Base-by-base conservation (phyloP, 257 asterid genomes). In the Solanum ossicruentum region DNA sequence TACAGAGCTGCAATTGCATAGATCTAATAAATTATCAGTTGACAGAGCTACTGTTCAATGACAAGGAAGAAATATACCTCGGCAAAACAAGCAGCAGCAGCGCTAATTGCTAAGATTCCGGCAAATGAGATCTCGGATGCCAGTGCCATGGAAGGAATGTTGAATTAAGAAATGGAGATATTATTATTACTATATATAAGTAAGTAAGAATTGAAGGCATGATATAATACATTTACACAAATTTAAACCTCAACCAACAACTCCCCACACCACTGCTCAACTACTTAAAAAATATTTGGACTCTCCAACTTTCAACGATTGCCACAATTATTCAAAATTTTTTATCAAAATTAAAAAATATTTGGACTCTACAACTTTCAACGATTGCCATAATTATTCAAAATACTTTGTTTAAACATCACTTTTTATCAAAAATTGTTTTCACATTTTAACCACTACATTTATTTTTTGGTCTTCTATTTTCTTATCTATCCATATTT, bases 61-160 rank as follows among this genome's bases (percentile, higher is more conserved):
- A 21, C 3, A 8, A 54, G 39, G 15, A 69, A 8, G 39, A 7
- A n/a, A 83, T 60, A 65, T 86, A 95, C 99, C 99, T 95, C 99
- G 49, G 99, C 99, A 70, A 94, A 87, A 87, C 98, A 95, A 84
- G 99, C 93, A 65, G 99, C 97, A 63, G 93, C 88, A 84, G 99
- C 99, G 85, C 99, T 94, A 81, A 94, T 88, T 81, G 88, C 88
- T 86, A 95, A 92, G 83, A 93, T 89, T 80, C 91, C 93, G 88
- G 91, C 91, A 90, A 94, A 93, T 41, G 99, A 93, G 93, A 93
- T 91, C 91, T 91, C 94, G 21, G 77, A 63, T 89, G 94, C 91
- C 98, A 95, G 45, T 89, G 94, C 92, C 99, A 95, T 73, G 85
- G 83, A 86, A 23, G 47, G 57, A 39, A 16, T 1, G 75, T 32